Evolutionary conservation across 805 yeast species (phyloP).

Genomic region (Sugiyamaella chiloensis): DNA sequence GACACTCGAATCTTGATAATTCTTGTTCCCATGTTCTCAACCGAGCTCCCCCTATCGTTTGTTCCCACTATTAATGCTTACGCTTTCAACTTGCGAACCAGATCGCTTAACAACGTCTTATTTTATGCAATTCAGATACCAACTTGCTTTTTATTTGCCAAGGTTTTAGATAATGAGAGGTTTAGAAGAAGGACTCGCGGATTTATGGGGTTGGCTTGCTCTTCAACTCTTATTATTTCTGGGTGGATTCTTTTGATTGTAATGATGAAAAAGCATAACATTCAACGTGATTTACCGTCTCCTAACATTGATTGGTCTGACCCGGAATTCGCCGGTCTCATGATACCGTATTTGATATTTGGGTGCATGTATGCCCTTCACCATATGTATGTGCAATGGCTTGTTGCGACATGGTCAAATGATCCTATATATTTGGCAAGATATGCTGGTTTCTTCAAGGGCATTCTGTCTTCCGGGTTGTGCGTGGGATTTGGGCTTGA

Average conservation of each 20-base stretch:
- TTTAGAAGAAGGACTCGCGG: conserved; percentile 1
- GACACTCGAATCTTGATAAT: conserved; percentile 3
- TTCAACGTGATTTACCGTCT: neutral
- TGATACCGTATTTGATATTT: conserved; percentile 58
- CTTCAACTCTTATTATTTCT: neutral
- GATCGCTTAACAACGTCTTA: conserved; percentile 56
- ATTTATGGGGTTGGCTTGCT: conserved; percentile 2
- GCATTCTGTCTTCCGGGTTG: conserved; percentile 55
- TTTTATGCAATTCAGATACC: conserved; percentile 58
- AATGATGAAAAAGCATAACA: conserved; percentile 1
- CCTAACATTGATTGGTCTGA: conserved; percentile 36
- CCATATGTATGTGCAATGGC: conserved; percentile 55
- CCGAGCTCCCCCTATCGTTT: conserved; percentile 5
- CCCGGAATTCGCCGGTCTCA: conserved; percentile 52
- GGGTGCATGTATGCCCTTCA: conserved; percentile 56
- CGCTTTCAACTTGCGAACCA: conserved; percentile 51
- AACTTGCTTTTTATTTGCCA: neutral
- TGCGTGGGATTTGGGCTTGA: conserved; percentile 28
- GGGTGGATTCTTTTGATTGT: neutral
- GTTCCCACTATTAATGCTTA: conserved; percentile 3
- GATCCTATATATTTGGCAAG: conserved; percentile 51
- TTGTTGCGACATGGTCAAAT: conserved; percentile 55
- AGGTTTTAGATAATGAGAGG: neutral
- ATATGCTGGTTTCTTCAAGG: conserved; percentile 61
- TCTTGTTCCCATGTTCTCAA: neutral